Base-by-base conservation (phyloP, 1,139 yeast genomes). In the Kodamaea derodonti region DNA sequence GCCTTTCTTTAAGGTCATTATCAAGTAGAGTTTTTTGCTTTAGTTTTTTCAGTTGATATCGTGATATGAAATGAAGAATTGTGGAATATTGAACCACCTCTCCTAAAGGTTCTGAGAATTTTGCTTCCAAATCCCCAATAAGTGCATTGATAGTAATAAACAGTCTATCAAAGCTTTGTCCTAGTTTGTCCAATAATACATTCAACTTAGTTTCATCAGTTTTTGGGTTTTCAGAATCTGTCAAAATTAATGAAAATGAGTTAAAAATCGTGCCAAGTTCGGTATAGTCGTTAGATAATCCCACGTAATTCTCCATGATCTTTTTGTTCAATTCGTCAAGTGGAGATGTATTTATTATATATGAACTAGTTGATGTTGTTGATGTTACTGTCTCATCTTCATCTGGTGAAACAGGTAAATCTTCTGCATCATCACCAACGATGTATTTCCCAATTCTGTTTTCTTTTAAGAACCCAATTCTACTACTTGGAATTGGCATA, bases 71-170 rank as follows among this genome's bases (percentile, higher is more conserved):
- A 32, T 84, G 72, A 2, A 84, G 76, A 0, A 83, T 80, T 4
- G 72, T 69, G 0, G 94, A 78, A 58, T 83, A 80, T 49, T 84
- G 87, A 11, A 84, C 88, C 13, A 85, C 76, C 52, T 90, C 97
- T 5, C 85, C 80, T 23, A 90, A 63, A 4, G 95, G 95, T 52
- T 90, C 97, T 27, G 86, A 75, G 46, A 88, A 81, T 36, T 79
- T 77, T 8, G 86, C 75, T 42, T 85, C 80, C 30, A 90, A 64
- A 30, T 78, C 76, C 27, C 78, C 74, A n/a, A 83, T 80, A 15
- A 90, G 65, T 4, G 78, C 69, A 42, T 81, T 84, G 26, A 87
- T 70, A 11, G 84, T 72, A 28, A 82, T 67, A 38, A 78, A 80
- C 24, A 80, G 78, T 29, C 84, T 72, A 52, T 87, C 96, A 49